Evolutionary conservation across 1,284 basidiomycete genomes (phyloP).

Genomic region (Farysia itapuensis): DNA sequence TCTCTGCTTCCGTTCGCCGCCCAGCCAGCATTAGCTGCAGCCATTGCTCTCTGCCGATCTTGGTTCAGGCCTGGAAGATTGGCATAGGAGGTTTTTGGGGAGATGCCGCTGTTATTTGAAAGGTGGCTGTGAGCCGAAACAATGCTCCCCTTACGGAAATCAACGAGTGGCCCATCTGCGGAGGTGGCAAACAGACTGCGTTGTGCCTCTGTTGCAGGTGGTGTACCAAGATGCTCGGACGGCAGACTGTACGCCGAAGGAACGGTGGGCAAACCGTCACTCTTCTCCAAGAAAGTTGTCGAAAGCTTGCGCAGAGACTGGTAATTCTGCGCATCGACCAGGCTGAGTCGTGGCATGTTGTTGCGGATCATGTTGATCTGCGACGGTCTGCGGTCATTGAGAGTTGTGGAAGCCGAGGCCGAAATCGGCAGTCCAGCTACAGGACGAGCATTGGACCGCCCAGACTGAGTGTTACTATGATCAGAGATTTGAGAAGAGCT

Average conservation of each 20-base stretch:
- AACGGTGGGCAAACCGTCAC: too few species aligned
- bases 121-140: conserved; percentile 28
- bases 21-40: conserved; percentile 1
- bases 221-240: too few species aligned
- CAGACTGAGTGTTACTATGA: conserved; percentile 4
- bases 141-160: conserved; percentile 35
- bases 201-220: too few species aligned
- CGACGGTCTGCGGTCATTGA: conserved; percentile 33
- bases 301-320: conserved; percentile 35
- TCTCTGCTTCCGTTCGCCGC: background rate
- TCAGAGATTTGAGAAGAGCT: conserved; percentile 24
- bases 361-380: conserved; percentile 19
- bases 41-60: conserved; percentile 6
- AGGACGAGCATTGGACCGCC: conserved; percentile 9
- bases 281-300: conserved; percentile 21
- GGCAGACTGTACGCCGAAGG: too few species aligned
- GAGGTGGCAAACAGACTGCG: background rate
- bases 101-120: conserved; percentile 46
- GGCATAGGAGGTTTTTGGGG: conserved; percentile 44
- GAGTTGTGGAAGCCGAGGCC: conserved; percentile 16
- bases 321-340: conserved; percentile 37
- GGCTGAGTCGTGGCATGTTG: conserved; percentile 25
- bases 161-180: conserved; percentile 3
- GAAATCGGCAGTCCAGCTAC: conserved; percentile 11
- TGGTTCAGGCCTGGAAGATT: conserved; percentile 21